Conservation (phyloP, 305 asterid species). For the Salvia sclarea region DNA sequence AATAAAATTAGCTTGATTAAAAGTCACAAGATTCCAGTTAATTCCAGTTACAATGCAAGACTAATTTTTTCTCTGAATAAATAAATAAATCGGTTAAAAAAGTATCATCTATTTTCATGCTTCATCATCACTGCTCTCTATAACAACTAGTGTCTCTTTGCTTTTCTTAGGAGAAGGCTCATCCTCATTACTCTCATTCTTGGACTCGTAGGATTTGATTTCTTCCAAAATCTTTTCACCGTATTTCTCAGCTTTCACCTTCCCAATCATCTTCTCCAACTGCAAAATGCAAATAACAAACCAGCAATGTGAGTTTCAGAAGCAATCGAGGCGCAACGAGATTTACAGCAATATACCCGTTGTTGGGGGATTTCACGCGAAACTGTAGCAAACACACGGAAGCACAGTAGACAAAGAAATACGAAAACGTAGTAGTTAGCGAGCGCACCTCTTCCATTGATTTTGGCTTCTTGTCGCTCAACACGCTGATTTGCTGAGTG, state of each 20-base stretch:
- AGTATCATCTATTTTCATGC: constrained; percentile 33
- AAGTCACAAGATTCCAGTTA: not conserved
- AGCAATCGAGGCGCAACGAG: not conserved
- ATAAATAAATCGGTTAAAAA: not conserved
- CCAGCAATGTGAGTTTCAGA: not conserved
- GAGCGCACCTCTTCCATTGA: constrained; percentile 66
- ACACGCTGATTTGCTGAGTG: constrained; percentile 67
- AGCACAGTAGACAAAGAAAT: not conserved
- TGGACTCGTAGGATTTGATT: constrained; percentile 45
- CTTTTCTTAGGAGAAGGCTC: constrained; percentile 44
- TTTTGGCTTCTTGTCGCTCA: constrained; percentile 60
- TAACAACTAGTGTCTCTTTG: constrained; percentile 49
- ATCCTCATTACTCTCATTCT: constrained; percentile 35
- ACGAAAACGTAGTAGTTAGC: no score
- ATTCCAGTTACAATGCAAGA: not conserved
- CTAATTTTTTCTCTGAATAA: not conserved
- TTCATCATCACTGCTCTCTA: constrained; percentile 88
- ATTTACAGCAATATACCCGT: not conserved
- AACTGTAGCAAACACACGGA: not conserved
- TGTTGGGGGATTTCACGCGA: not conserved
- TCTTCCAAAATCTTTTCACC: constrained; percentile 68
- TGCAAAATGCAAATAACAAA: constrained; percentile 36
- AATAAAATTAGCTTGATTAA: not conserved
- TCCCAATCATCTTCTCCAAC: constrained; percentile 89
- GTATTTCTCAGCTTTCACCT: constrained; percentile 79